These are phyloP conservation scores for Bipolaris oryzae DNA, from an alignment of 2,329 filamentous ascomycete genomes.

Conservation along the genomic window DNA sequence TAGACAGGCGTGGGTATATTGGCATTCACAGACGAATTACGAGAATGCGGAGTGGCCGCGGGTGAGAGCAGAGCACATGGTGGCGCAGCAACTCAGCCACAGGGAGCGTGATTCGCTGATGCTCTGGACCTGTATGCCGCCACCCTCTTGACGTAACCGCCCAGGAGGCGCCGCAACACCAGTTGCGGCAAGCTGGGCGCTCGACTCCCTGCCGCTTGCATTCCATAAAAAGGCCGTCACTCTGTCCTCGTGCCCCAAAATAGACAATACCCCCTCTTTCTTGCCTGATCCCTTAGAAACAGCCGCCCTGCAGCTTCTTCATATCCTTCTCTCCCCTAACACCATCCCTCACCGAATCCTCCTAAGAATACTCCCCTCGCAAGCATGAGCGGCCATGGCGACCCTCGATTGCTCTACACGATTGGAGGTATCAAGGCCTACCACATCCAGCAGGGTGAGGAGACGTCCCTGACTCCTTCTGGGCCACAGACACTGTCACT, in stretches of 20 bases:
- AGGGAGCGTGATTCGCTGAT: conserved; percentile 4
- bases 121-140: not conserved
- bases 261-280: conserved; percentile 20
- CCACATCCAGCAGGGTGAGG: conserved; percentile 86
- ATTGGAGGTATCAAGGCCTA: conserved; percentile 88
- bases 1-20: not conserved
- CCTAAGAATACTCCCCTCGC: conserved; percentile 15
- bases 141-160: conserved; percentile 8
- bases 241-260: conserved; percentile 13
- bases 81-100: conserved; percentile 13
- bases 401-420: conserved; percentile 62
- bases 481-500: conserved; percentile 91
- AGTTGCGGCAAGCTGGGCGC: conserved; percentile 18
- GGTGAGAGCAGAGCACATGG: not conserved
- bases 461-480: conserved; percentile 79
- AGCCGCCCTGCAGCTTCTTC: not conserved
- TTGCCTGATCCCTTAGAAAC: not conserved
- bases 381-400: conserved; percentile 58
- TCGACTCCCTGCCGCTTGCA: conserved; percentile 14
- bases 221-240: conserved; percentile 18
- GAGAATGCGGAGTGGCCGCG: not conserved
- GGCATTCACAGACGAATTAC: not conserved
- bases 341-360: conserved; percentile 7
- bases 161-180: conserved; percentile 21
- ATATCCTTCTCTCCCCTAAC: not conserved